Evolutionary conservation across 768 basidiomycete genomes (phyloP).

Genomic region (Mycena olivaceomarginata): DNA sequence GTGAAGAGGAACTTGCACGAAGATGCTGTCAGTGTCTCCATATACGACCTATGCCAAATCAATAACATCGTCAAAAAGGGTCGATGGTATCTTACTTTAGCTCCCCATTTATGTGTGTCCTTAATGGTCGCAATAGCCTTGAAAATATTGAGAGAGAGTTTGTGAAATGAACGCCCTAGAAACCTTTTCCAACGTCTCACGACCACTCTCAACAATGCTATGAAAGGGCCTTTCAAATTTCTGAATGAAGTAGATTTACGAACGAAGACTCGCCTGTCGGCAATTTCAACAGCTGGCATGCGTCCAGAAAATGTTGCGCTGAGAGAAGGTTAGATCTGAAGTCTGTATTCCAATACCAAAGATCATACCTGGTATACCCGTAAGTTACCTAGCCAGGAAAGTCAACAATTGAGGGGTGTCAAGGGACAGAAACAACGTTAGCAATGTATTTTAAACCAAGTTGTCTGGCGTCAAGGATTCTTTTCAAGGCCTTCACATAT

Average conservation of each 20-base stretch:
- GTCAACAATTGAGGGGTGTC: neutral
- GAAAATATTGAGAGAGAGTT: neutral
- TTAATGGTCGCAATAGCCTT: constrained; percentile 92
- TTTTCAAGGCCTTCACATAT: constrained; percentile 76
- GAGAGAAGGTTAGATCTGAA: neutral
- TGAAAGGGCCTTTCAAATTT: neutral
- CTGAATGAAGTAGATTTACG: neutral
- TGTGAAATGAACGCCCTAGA: neutral
- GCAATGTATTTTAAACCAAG: constrained; percentile 95
- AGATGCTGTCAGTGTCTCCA: constrained; percentile 98
- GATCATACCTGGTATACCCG: constrained; percentile 82
- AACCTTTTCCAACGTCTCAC: constrained; percentile 95
- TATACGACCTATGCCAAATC: constrained; percentile 82
- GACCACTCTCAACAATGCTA: constrained; percentile 94
- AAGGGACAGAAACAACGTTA: constrained; percentile 65
- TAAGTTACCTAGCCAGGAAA: constrained; percentile 75
- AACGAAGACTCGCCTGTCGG: constrained; percentile 73
- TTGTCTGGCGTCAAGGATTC: constrained; percentile 93
- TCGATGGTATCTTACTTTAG: constrained; percentile 62
- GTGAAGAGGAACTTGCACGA: constrained; percentile 70
- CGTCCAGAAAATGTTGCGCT: constrained; percentile 95
- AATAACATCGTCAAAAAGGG: constrained; percentile 16
- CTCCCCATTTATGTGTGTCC: constrained; percentile 88
- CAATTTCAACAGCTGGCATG: constrained; percentile 99
- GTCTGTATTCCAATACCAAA: neutral